Base-by-base conservation (phyloP, 2,329 filamentous ascomycete species). In the Nothopassalora personata region DNA sequence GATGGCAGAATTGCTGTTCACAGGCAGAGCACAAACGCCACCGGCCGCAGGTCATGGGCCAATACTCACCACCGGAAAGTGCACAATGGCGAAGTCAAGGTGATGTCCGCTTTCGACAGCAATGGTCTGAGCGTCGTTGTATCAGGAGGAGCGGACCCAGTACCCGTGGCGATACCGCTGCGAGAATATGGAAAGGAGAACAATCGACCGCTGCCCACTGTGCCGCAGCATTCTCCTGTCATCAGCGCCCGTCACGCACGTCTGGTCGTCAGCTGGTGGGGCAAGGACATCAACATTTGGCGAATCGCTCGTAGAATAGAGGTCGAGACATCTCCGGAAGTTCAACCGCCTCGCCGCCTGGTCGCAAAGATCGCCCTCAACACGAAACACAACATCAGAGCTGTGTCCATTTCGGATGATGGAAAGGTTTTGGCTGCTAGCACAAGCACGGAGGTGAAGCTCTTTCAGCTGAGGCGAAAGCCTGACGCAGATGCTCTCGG, bases 11-110 rank as follows among this genome's bases (percentile, higher is more conserved):
- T 94, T 1, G 88, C 91, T 5, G 79, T 93, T 49, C 96, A 95
- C 77, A 89, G 86, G 72, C 85, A 86, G 66, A 81, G 81, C 51
- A 76, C 79, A 19, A 66, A 76, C 74, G 65, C 73, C 69, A 51
- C 75, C 68, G 56, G 78, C 6, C 77, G 58, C 81, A 74, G 73
- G 64, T 84, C 87, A 70, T 99, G 94, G 94, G 84, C 84, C 59
- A 93, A 94, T 73, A 81, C 90, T n/a, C 89, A 86, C 74, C 91
- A 96, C 71, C 83, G 90, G 65, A 83, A 91, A 70, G 92, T 93
- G 71, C 94, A 99, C 28, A 85, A 88, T 49, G 92, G 97, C 73
- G 94, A 99, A 76, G 91, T 97, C 68, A 97, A 97, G 77, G 85
- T 91, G 1, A 90, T 97, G 85, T 89, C 91, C 34, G 86, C 90